These are phyloP conservation scores for Nakazawaea ishiwadae DNA, from an alignment of 805 yeast genomes.

Conservation along the genomic window DNA sequence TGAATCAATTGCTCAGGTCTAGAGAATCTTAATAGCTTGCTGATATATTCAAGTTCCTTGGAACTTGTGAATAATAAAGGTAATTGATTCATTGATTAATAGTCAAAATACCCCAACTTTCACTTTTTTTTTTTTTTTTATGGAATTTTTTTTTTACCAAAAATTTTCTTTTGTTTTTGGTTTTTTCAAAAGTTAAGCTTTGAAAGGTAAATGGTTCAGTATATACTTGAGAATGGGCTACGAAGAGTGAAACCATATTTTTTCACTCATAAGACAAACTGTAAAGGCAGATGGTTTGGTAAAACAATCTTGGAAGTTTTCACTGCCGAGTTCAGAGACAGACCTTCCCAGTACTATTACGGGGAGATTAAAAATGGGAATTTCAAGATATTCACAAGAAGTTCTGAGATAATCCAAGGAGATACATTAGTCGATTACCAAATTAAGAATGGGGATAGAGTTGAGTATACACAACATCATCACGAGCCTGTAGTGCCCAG, in stretches of 20 bases:
- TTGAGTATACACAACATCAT: conserved; percentile 31
- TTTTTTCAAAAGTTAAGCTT: neutral
- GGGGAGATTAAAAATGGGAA: conserved; percentile 13
- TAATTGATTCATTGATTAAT: neutral
- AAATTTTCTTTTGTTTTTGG: neutral
- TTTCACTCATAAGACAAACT: conserved; percentile 29
- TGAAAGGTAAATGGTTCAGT: conserved; percentile 15
- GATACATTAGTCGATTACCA: conserved; percentile 11
- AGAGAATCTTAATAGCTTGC: neutral
- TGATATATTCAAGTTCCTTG: neutral
- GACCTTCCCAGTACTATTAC: conserved; percentile 19
- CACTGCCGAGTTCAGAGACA: conserved; percentile 32
- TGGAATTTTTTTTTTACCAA: neutral
- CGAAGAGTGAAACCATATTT: conserved; percentile 38
- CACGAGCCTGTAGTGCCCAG: conserved; percentile 41
- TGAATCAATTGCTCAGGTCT: neutral
- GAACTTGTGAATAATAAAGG: neutral
- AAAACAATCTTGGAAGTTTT: conserved; percentile 33
- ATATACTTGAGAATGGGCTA: conserved; percentile 27
- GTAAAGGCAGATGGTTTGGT: conserved; percentile 41
- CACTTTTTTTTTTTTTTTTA: neutral
- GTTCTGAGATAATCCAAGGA: conserved; percentile 12
- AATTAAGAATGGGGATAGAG: conserved; percentile 17
- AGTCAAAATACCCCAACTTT: neutral
- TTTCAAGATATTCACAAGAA: conserved; percentile 6